Evolutionary conservation across 768 basidiomycete species (phyloP), one percentile per base, ranked within the genome.

Genomic region (Russula abietina): DNA sequence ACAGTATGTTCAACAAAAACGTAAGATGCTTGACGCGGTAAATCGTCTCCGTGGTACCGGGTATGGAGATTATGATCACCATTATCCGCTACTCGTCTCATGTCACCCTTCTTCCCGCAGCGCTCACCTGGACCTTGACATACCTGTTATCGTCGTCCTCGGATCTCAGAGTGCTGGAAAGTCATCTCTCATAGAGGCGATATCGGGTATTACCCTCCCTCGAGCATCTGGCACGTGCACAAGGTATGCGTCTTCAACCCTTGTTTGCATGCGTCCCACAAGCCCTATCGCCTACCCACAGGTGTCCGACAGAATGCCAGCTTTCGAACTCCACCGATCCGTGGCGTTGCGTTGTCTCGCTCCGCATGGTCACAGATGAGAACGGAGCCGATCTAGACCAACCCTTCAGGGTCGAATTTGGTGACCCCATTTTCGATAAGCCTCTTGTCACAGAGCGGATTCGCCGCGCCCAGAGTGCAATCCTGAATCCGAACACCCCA

Each of bases 121-220:
- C 0, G 85, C 86, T 0, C 82, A 89, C 64, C 75, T 80, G 16
- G 86, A 90, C 57, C 82, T 91, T 11, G 86, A 89, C 67, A 0
- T 39, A 17, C 89, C 89, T 0, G 81, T 83, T 65, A 88, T 91
- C 36, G 85, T 83, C 0, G 89, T 89, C 48, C 80, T 89, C 19
- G 88, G 89, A 0, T 80, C 78, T 2, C 89, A 91, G 65, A 87
- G 84, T 49, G 86, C 86, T 0, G 89, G 89, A 0, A 90, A 90
- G 68, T 88, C 87, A 0, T 90, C 88, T 0, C 77, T 90, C 4
- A 89, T 91, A 12, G 88, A 91, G 67, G 81, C 86, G 0, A 89
- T 91, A 50, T 88, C 87, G 0, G 86, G 88, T 0, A 82, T 90
- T 19, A 86, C 81, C 0, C 74, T 90, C 0, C 88, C 88, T 26